Percentiles rank a stretch among this genome's conserved stretches.
phyloP scores from a whole-genome alignment of 2,329 filamentous ascomycete genomes.

The Piedraia hortae region DNA sequence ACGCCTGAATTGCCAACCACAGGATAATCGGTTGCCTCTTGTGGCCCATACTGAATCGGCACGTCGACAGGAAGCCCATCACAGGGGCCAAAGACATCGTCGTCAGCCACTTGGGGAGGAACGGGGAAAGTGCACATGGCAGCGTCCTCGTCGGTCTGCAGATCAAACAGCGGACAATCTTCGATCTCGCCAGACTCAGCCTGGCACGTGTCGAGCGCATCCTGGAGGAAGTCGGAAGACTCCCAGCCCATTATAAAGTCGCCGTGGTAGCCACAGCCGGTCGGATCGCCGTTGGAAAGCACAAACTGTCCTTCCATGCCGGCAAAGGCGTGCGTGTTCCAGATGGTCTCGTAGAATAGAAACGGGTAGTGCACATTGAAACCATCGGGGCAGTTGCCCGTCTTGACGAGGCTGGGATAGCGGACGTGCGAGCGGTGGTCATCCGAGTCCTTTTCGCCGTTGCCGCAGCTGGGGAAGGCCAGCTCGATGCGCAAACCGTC shows the following conservation, averaged over 20 bases:
- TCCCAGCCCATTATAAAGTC: conserved; percentile 52
- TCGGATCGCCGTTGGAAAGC: conserved; percentile 39
- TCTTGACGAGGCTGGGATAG: conserved; percentile 22
- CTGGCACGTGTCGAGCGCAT: conserved; percentile 39
- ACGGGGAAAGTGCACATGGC: too few species aligned
- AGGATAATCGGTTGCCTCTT: conserved; percentile 14
- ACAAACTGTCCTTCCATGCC: conserved; percentile 31
- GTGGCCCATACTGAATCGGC: conserved; percentile 20
- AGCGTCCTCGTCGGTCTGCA: conserved; percentile 3
- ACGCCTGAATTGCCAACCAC: conserved; percentile 6
- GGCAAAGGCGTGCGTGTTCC: conserved; percentile 23
- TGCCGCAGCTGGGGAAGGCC: conserved; percentile 49
- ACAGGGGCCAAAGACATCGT: conserved; percentile 31
- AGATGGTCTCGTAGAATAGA: conserved; percentile 33
- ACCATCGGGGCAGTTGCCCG: conserved; percentile 23
- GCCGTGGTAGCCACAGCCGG: conserved; percentile 41
- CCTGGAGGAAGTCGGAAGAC: conserved; percentile 30
- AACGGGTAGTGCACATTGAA: conserved; percentile 29
- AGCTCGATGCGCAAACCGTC: conserved; percentile 34
- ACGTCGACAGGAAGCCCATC: conserved; percentile 37
- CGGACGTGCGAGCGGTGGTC: conserved; percentile 37
- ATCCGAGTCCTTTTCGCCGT: conserved; percentile 30
- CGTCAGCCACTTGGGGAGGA: too few species aligned
- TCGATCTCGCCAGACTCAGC: conserved; percentile 32
- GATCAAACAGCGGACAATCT: conserved; percentile 30